These are phyloP conservation scores for Beauveria brongniartii DNA, from an alignment of 2,329 filamentous ascomycete species.

Conservation along the genomic window DNA sequence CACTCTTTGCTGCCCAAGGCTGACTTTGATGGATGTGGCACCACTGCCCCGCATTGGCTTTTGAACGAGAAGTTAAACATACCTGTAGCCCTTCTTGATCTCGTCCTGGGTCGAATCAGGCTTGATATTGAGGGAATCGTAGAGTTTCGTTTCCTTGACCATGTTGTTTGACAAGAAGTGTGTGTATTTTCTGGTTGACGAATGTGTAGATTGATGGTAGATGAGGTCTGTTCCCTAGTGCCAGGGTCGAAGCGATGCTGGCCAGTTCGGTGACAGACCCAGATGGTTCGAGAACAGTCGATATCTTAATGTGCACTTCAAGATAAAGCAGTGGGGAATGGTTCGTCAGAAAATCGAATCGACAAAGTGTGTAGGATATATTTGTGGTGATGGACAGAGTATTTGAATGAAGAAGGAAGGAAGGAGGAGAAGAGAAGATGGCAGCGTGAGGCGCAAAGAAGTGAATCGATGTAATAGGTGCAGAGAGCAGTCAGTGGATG, in stretches of 20 bases:
- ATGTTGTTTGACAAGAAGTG: conserved; percentile 43
- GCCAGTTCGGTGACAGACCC: no score
- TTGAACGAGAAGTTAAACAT: conserved; percentile 27
- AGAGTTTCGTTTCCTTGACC: conserved; percentile 93
- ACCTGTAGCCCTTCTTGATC: conserved; percentile 94
- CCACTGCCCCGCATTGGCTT: conserved; percentile 6
- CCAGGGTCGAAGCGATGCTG: no score
- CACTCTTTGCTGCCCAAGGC: not conserved
- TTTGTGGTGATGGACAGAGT: no score
- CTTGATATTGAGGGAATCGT: conserved; percentile 75
- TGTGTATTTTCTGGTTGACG: not conserved
- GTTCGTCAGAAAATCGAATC: no score
- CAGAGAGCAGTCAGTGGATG: not conserved
- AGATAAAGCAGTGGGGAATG: no score
- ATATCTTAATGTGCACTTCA: no score
- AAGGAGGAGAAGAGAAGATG: no score
- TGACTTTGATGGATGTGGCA: not conserved
- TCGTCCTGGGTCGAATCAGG: conserved; percentile 81
- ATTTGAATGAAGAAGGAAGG: no score
- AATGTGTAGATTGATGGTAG: no score
- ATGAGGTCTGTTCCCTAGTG: no score
- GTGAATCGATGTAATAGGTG: not conserved
- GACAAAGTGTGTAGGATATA: no score
- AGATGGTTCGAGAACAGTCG: no score
- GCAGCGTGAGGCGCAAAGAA: not conserved